phyloP scores from a whole-genome alignment of 2,329 filamentous ascomycete genomes.

The Phyllosticta capitalensis region DNA sequence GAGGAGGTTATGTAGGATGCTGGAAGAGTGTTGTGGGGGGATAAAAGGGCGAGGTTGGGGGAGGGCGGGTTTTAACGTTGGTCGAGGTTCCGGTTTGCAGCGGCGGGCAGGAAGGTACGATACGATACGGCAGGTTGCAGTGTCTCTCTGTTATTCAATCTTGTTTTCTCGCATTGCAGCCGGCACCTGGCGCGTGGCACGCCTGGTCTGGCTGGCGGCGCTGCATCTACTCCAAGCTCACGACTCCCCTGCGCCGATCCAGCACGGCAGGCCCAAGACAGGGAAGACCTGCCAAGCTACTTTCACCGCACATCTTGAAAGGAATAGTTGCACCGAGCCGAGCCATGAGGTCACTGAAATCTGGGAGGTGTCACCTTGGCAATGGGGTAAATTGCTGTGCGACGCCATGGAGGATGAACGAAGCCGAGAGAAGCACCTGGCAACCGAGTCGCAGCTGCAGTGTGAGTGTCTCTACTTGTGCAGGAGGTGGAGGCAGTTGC shows the following conservation, averaged over 20 bases:
- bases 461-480: too few relatives aligned
- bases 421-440: not conserved
- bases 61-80: not conserved
- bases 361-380: too few relatives aligned
- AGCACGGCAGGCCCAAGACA: conserved; percentile 6
- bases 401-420: not conserved
- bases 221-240: not conserved
- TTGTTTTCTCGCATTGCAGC: conserved; percentile 6
- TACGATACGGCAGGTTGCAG: conserved; percentile 8
- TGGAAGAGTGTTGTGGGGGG: conserved; percentile 6
- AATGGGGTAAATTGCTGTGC: not conserved
- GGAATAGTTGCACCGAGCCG: not conserved
- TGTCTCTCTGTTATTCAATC: conserved; percentile 3
- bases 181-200: conserved; percentile 1
- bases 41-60: conserved; percentile 4
- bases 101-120: conserved; percentile 5
- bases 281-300: not conserved
- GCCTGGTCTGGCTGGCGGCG: too few relatives aligned
- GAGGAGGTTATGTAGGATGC: conserved; percentile 11
- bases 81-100: too few relatives aligned
- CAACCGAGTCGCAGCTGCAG: too few relatives aligned
- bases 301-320: not conserved
- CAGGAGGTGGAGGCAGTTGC: too few relatives aligned
- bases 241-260: conserved; percentile 8
- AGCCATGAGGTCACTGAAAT: not conserved